These are phyloP conservation scores for Sequoiadendron giganteum DNA, from an alignment of 75 land plant species.

Conservation along the genomic window DNA sequence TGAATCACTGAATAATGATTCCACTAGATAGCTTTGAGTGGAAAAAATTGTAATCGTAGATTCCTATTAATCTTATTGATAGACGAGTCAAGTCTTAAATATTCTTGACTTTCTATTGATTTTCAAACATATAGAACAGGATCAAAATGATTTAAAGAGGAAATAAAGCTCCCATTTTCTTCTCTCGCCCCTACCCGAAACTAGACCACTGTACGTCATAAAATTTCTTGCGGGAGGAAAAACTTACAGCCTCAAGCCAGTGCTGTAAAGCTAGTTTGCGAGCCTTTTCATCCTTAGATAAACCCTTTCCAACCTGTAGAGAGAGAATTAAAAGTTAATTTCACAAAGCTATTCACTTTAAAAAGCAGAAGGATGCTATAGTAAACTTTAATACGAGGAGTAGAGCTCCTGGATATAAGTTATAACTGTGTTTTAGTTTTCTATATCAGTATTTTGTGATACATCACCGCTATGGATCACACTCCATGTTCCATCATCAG, in stretches of 20 bases:
- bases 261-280: slow-evolving; percentile 89
- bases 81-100: background rate
- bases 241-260: slow-evolving; percentile 98
- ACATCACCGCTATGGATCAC: no score
- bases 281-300: slow-evolving; percentile 89
- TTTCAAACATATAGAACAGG: background rate
- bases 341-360: background rate
- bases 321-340: background rate
- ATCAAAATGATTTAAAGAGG: background rate
- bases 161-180: background rate
- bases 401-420: no score
- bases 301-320: slow-evolving; percentile 81
- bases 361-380: background rate
- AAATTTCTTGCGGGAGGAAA: background rate
- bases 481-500: no score
- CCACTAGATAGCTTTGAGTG: background rate
- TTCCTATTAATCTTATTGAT: background rate
- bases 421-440: no score
- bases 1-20: background rate
- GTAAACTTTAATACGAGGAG: background rate
- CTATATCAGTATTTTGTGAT: no score
- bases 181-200: background rate
- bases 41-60: background rate
- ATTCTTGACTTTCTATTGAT: background rate
- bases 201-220: background rate